Base-by-base conservation (phyloP, 345 rosid species). In the Euphorbia lathyris region DNA sequence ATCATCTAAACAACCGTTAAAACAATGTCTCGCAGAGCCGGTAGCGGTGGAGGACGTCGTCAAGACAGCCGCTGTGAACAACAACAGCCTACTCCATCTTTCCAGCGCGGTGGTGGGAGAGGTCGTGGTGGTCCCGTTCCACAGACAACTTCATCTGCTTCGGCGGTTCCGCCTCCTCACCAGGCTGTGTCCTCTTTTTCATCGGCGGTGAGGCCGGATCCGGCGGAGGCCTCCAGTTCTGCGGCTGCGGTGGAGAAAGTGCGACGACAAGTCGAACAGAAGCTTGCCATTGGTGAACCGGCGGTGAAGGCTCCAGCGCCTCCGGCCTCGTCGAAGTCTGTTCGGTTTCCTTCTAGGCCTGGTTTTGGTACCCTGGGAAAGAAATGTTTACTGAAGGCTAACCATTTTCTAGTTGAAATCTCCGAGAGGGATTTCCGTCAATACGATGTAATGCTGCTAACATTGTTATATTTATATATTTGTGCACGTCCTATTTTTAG, bases 361-460 rank as follows among this genome's bases (percentile, higher is more conserved):
- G n/a, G n/a, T n/a, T n/a, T 17, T 45, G 96, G 96, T 0, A 72
- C 13, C 0, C 6, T 2, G 0, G 98, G 96, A 8, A 68, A 0
- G 47, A 80, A 76, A 67, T 72, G 83, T 14, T 4, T 45, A 0
- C 79, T 93, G 0, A 69, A 80, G n/a, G 97, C 97, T 0, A 90
- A 93, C 43, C 97, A 93, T 26, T 93, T 93, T 38, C 61, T 80
- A 0, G 93, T 90, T 0, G n/a, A 85, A 5, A 71, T 87, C 2
- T 78, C 88, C 0, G 82, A 83, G 1, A 65, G 20, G 14, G 96
- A 89, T 72, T 80, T 86, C 2, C 77, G 67, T 47, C 97, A 89
- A 5, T 93, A 93, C 16, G 90, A 87, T 52, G 97, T 93, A 75
- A 22, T 0, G 4, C 51, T 60, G 4, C 50, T 2, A n/a, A n/a